Percentiles rank a stretch among this genome's conserved stretches.
phyloP scores from a whole-genome alignment of 2,329 filamentous ascomycete genomes.

The Diplocarpon mali region DNA sequence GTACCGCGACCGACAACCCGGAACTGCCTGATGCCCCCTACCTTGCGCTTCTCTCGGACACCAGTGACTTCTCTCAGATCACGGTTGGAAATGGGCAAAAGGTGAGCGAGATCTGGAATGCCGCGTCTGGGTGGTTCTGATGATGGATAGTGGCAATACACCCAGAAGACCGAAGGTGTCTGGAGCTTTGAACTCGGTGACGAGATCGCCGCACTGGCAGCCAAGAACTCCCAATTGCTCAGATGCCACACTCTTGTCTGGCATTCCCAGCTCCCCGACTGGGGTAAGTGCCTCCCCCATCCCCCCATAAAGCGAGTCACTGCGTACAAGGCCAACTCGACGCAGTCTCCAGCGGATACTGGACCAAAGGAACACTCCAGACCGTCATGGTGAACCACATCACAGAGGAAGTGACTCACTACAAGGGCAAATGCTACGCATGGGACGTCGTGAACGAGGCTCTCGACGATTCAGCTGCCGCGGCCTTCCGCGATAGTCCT shows the following conservation, averaged over 20 bases:
- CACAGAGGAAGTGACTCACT: constrained; percentile 43
- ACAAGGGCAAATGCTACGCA: constrained; percentile 46
- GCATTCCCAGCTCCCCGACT: constrained; percentile 41
- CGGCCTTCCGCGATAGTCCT: constrained; percentile 38
- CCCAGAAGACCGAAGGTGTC: constrained; percentile 41
- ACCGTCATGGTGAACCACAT: constrained; percentile 48
- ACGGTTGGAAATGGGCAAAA: constrained; percentile 54
- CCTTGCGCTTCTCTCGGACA: constrained; percentile 40
- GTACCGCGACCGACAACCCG: constrained; percentile 11
- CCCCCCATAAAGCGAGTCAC: constrained; percentile 10
- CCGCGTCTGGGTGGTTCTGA: not conserved
- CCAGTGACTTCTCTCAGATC: constrained; percentile 50
- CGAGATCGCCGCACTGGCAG: constrained; percentile 36
- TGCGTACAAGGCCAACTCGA: not conserved
- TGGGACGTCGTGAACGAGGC: constrained; percentile 60
- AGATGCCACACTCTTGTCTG: constrained; percentile 51
- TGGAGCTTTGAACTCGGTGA: constrained; percentile 51
- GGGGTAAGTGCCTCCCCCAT: constrained; percentile 30
- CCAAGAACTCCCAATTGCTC: constrained; percentile 38
- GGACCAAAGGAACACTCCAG: constrained; percentile 45
- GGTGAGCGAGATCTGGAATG: constrained; percentile 8
- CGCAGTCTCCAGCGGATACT: constrained; percentile 22
- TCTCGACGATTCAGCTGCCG: constrained; percentile 9
- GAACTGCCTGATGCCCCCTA: constrained; percentile 11
- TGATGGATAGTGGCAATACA: constrained; percentile 40